Base-by-base conservation (phyloP, 148 eudicot species). In the Chenopodium quinoa region DNA sequence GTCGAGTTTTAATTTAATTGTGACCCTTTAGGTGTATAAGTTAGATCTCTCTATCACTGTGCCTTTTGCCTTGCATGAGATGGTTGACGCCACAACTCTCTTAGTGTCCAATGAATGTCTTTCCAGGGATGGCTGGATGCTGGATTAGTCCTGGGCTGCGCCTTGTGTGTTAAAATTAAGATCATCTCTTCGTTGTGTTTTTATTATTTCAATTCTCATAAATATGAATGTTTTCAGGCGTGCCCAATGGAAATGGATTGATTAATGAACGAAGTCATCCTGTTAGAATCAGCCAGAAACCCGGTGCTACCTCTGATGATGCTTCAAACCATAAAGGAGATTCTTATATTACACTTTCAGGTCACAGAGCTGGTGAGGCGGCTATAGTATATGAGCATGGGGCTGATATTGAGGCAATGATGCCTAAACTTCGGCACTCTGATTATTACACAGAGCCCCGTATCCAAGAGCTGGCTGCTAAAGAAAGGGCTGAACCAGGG, bases 401-500 rank as follows among this genome's bases (percentile, higher is more conserved):
- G 48, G 95, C 97, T 78, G 98, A 92, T 75, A 89, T 93, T 63
- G 98, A 91, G 84, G 95, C 93, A 44, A 89, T 90, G 79, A 92
- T 96, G 99, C 99, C 99, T 46, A 96, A 96, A 85, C 97, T 96
- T 13, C 88, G 93, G 11, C 95, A 92, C 82, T 86, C 98, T n/a
- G 98, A 93, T 83, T 96, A 96, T 75, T 96, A 89, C 86, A 93
- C 99, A 2, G 97, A 96, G 84, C 99, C 99, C 37, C 86, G 95
- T 58, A 89, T 96, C 78, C 98, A 93, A 77, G 98, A 96, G 69
- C 75, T 96, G 56, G 98, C 99, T 14, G 98, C 98, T 63, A 96
- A 92, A 89, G 99, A 96, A 89, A 88, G 95, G 84, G 95, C 94
- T 16, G 91, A 91, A 72, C 98, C 98, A 4, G 98, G 99, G 16